Evolutionary conservation across 306 rosid genomes (phyloP).

Genomic region (Cucurbita ficifolia): DNA sequence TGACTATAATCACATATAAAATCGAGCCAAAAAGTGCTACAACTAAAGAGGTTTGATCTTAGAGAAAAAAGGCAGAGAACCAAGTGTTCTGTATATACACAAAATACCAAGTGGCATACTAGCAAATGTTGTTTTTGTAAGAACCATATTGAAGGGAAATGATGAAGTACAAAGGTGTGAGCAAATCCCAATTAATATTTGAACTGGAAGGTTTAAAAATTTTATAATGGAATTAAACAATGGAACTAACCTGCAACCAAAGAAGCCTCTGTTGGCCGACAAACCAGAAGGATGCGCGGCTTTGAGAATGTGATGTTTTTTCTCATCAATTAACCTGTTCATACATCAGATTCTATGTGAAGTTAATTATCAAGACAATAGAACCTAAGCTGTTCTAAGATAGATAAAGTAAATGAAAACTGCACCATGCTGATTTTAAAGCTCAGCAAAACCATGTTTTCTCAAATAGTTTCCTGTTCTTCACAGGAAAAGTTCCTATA

Average conservation of each 20-base stretch:
- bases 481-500: background rate
- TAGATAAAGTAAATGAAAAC: background rate
- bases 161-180: background rate
- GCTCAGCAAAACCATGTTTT: background rate
- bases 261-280: conserved; percentile 88
- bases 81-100: background rate
- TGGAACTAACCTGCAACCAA: conserved; percentile 70
- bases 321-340: conserved; percentile 60
- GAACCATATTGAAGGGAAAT: background rate
- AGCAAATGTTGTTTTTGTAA: background rate
- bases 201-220: background rate
- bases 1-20: background rate
- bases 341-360: background rate
- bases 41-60: no score
- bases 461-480: background rate
- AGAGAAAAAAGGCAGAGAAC: background rate
- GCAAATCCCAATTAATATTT: background rate
- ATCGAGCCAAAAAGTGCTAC: background rate
- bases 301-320: conserved; percentile 69
- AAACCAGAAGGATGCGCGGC: conserved; percentile 99
- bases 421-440: background rate
- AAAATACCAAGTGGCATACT: background rate
- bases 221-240: background rate
- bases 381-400: background rate
- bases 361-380: background rate